These are phyloP conservation scores for Papiliotrema laurentii DNA, from an alignment of 1,284 basidiomycete genomes.

Conservation along the genomic window DNA sequence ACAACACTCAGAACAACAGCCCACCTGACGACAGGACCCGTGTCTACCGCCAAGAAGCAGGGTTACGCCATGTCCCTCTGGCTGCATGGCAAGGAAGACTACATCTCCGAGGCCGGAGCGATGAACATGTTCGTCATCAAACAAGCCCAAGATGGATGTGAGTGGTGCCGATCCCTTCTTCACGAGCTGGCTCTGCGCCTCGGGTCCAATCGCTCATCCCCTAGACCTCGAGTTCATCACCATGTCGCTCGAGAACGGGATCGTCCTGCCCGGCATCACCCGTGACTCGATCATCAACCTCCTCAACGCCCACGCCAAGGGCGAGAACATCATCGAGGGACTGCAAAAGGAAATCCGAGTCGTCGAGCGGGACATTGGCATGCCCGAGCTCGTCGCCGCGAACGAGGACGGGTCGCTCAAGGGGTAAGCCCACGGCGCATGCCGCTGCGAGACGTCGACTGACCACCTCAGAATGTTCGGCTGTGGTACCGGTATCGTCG, in stretches of 20 bases:
- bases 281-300: constrained; percentile 40
- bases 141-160: constrained; percentile 36
- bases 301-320: constrained; percentile 31
- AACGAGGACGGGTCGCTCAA: constrained; percentile 36
- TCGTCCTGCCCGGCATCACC: constrained; percentile 46
- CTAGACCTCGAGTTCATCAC: constrained; percentile 42
- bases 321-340: constrained; percentile 34
- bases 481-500: constrained; percentile 43
- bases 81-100: constrained; percentile 43
- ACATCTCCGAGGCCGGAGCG: constrained; percentile 42
- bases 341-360: constrained; percentile 41
- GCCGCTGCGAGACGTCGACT: not conserved
- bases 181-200: not conserved
- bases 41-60: constrained; percentile 39
- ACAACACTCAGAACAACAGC: not conserved
- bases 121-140: constrained; percentile 47
- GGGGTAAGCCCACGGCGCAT: constrained; percentile 15
- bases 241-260: constrained; percentile 43
- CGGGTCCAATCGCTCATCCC: not conserved
- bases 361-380: constrained; percentile 43
- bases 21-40: constrained; percentile 26
- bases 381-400: constrained; percentile 37
- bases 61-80: constrained; percentile 45
- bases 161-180: too few species aligned
- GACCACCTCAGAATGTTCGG: constrained; percentile 33